Evolutionary conservation across 1,284 basidiomycete genomes (phyloP), one percentile per base, ranked within the genome.

Genomic region (Agaricales sp.): DNA sequence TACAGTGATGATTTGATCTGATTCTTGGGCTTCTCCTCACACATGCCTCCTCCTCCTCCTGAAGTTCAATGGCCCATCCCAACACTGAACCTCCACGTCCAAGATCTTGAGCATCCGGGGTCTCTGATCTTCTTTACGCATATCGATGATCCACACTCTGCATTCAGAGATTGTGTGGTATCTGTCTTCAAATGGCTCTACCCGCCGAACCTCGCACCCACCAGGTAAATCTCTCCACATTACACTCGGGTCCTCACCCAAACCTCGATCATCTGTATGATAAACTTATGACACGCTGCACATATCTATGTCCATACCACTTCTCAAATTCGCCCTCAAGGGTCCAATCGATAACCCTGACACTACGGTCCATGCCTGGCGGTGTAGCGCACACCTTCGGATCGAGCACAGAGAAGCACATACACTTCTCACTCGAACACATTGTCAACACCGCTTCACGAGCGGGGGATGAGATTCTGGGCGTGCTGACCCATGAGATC

Each of bases 381-480:
- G 84, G 83, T 39, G 75, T 84, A 12, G 84, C 84, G 23, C 70
- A 82, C 61, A 80, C 82, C 0, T 69, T 60, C 43, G 80, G 82
- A 48, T 66, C 70, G 0, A 60, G 68, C 24, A 65, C 72, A 4
- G 66, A 74, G 58, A 87, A 87, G 65, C 78, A 86, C 60, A 84
- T 87, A 35, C 79, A 86, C 58, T 68, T 85, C 50, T 80, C 81
- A 14, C 69, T 82, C 37, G 71, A 82, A 39, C 74, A 86, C 59
- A 71, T 86, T 59, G 61, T 63, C 49, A 66, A 68, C 48, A 66
- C 61, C 43, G 61, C 63, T 26, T 52, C 64, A 18, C 73, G 78
- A 37, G 78, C 75, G 4, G 60, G 58, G 21, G 70, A 79, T 44
- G 84, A 87, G 63, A 79, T 84, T 45, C 51, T 66, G 41, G 84